Base-by-base conservation (phyloP, 805 yeast species). In the Suhomyces kilbournensis region DNA sequence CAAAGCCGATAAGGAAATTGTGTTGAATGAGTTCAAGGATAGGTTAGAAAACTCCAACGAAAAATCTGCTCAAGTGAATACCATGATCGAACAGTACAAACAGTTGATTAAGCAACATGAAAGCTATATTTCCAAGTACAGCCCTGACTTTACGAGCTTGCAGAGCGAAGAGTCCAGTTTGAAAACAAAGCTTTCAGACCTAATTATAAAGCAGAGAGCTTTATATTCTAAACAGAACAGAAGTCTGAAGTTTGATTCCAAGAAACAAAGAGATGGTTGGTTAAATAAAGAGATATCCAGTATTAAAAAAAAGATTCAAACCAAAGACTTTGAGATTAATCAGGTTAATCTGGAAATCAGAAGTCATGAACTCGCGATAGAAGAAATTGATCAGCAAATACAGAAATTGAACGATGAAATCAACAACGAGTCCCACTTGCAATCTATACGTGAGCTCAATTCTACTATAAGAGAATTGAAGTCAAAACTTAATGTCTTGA, bases 171-270 rank as follows among this genome's bases (percentile, higher is more conserved):
- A 86, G 62, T 34, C 59, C 0, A 57, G 58, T 3, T 55, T 77
- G 30, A 78, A 79, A 50, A 58, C 64, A 3, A 60, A 74, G 46
- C 64, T 85, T 7, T 51, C 68, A 3, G 68, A 71, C n/a, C 58
- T 78, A 20, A 77, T 75, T 49, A 70, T 82, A 7, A 76, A 69
- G 26, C 91, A 87, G 65, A 74, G 87, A 56, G 68, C 75, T 12
- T 65, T 92, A 4, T 80, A 86, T 47, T 75, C 87, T 7, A 92
- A 90, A 61, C 88, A 84, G 59, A 89, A 88, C 42, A 81, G 91
- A 48, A 80, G 79, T 53, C 76, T 83, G 23, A 79, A 82, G 56
- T 91, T 90, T 59, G 56, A 65, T 0, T 67, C 79, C 14, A 76
- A 77, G 55, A 61, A 67, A 2, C 86, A 88, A 53, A 77, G 97